Conservation (phyloP, 495 filamentous ascomycete genomes). For the Xylaria curta region DNA sequence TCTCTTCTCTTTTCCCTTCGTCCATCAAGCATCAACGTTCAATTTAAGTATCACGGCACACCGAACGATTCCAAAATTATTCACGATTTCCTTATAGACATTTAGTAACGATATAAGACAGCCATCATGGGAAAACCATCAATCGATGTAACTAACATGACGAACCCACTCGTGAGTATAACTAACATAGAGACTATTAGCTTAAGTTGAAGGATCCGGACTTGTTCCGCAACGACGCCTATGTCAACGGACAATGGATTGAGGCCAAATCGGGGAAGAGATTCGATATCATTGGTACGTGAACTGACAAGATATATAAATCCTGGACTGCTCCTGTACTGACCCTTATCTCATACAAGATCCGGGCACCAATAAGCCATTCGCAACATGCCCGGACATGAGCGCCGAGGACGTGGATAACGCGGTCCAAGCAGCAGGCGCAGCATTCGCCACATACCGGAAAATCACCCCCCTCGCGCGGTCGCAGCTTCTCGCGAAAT, state of each 20-base stretch:
- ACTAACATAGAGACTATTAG: slow-evolving; percentile 8
- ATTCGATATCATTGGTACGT: slow-evolving; percentile 69
- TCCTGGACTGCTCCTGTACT: neutral
- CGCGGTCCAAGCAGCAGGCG: slow-evolving; percentile 64
- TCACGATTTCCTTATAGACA: neutral
- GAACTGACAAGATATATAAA: neutral
- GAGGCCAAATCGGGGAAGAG: slow-evolving; percentile 65
- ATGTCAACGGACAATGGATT: slow-evolving; percentile 67
- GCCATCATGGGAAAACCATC: slow-evolving; percentile 15
- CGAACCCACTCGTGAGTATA: neutral
- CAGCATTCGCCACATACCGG: slow-evolving; percentile 66
- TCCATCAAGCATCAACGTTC: neutral
- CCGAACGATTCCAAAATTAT: neutral
- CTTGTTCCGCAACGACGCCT: slow-evolving; percentile 65
- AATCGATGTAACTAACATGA: slow-evolving; percentile 18
- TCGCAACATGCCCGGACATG: slow-evolving; percentile 69
- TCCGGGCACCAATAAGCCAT: slow-evolving; percentile 68
- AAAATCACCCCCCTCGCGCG: slow-evolving; percentile 66
- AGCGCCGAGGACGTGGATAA: slow-evolving; percentile 65
- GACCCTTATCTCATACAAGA: slow-evolving; percentile 44
- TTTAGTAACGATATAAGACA: neutral
- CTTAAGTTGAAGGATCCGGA: slow-evolving; percentile 63
- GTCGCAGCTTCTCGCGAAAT: slow-evolving; percentile 67
- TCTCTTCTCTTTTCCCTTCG: neutral
- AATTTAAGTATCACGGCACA: neutral